A percentile compares a stretch with the other conserved stretches of the same genome.
Evolutionary conservation across 192 early-diverging fungal species (phyloP).

Genomic region (Umbelopsis sp.): DNA sequence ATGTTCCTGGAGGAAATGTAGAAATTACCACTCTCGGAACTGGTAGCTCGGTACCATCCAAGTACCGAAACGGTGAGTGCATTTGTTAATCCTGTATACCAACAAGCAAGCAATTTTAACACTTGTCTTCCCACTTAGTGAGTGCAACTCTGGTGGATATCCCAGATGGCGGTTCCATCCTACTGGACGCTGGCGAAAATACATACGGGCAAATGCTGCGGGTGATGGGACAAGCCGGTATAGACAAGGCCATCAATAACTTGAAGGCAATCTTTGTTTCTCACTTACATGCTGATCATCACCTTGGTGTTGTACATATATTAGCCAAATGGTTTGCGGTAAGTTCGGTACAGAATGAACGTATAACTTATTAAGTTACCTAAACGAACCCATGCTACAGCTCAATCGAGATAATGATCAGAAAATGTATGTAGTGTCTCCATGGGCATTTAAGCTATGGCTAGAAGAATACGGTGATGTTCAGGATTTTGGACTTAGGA

Average conservation of each 20-base stretch:
- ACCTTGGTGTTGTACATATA: conserved; percentile 80
- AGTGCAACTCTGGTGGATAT: conserved; percentile 78
- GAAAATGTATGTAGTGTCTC: conserved; percentile 56
- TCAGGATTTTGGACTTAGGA: conserved; percentile 60
- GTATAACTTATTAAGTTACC: background rate
- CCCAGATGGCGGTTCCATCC: conserved; percentile 59
- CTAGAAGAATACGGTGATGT: conserved; percentile 68
- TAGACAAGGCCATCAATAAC: conserved; percentile 54
- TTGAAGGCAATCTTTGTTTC: conserved; percentile 85
- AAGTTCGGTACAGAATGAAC: background rate
- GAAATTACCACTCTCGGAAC: conserved; percentile 81
- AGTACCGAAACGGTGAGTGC: conserved; percentile 83
- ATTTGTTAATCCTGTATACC: background rate
- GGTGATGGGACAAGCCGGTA: conserved; percentile 61
- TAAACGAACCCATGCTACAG: background rate
- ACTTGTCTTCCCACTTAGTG: conserved; percentile 47
- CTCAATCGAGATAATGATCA: conserved; percentile 16
- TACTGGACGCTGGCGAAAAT: conserved; percentile 92
- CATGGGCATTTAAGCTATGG: conserved; percentile 56
- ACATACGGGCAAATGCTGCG: conserved; percentile 84
- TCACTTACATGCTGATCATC: conserved; percentile 98
- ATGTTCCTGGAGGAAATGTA: conserved; percentile 48
- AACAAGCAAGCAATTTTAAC: background rate
- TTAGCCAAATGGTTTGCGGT: conserved; percentile 72
- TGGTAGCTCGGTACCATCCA: conserved; percentile 84